A percentile compares a stretch with the other conserved stretches of the same genome.
phyloP scores from a whole-genome alignment of 73 alveolate genomes.

The Paramecium sexaurelia region DNA sequence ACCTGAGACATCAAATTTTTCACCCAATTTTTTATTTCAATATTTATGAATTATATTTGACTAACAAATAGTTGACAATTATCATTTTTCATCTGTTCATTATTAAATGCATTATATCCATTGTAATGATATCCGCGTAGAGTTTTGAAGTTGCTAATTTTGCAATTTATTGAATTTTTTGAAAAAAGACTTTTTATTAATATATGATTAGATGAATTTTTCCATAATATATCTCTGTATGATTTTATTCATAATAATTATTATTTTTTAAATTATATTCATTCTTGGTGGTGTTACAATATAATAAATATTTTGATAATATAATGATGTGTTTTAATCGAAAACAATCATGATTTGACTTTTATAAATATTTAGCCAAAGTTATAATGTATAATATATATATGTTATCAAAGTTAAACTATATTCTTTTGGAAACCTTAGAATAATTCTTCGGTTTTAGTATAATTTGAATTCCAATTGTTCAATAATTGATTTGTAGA shows the following conservation, averaged over 20 bases:
- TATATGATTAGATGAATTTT: not conserved
- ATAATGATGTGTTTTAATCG: not conserved
- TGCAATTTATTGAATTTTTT: not conserved
- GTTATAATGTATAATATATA: not conserved
- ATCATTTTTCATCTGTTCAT: not conserved
- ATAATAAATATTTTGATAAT: too few relatives aligned
- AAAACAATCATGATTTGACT: not conserved
- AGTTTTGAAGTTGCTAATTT: not conserved
- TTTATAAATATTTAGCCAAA: not conserved
- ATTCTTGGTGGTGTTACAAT: not conserved
- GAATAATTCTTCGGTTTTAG: constrained; percentile 1
- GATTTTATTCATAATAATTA: not conserved
- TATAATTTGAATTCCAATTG: constrained; percentile 17
- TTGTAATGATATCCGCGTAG: not conserved
- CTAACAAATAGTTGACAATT: not conserved
- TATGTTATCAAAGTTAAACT: constrained; percentile 1
- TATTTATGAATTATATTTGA: not conserved
- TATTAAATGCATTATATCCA: not conserved
- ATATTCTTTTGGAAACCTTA: constrained; percentile 20
- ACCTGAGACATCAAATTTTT: not conserved
- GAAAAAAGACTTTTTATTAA: not conserved
- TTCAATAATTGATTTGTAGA: not conserved
- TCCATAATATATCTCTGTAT: not conserved
- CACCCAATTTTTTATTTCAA: not conserved
- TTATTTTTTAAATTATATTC: not conserved